A percentile compares a stretch with the other conserved stretches of the same genome.
phyloP scores from a whole-genome alignment of 2,329 filamentous ascomycete species.

The Claviceps maximensis region DNA sequence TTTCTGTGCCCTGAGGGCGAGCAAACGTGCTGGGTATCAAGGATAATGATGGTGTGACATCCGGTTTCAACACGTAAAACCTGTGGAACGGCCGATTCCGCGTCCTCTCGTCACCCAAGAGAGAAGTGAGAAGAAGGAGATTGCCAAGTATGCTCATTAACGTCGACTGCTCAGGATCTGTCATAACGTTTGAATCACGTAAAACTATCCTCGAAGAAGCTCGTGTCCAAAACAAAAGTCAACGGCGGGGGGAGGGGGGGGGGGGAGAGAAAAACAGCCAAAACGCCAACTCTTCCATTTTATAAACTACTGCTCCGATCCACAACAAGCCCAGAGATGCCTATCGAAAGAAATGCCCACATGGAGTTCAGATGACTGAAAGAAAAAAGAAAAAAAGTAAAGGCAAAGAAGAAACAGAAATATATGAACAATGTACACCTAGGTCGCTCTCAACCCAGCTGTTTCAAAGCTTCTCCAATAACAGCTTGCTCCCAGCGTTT shows the following conservation, averaged over 20 bases:
- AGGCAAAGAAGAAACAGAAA: neutral
- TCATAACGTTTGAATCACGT: neutral
- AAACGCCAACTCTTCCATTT: slow-evolving; percentile 4
- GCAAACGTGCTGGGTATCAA: neutral
- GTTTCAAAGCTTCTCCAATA: slow-evolving; percentile 42
- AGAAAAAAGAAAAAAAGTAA: neutral
- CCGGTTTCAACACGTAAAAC: neutral
- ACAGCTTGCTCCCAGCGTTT: slow-evolving; percentile 47
- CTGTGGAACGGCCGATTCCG: neutral
- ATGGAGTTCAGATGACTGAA: neutral
- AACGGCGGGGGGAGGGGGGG: neutral
- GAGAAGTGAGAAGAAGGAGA: neutral
- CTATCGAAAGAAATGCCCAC: neutral
- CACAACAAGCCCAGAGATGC: neutral
- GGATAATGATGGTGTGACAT: neutral
- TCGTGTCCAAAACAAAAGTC: neutral
- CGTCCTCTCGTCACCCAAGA: neutral
- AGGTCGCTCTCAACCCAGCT: neutral
- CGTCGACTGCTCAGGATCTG: neutral
- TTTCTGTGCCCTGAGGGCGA: neutral
- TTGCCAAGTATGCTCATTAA: neutral
- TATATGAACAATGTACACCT: neutral
- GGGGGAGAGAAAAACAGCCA: too few relatives aligned
- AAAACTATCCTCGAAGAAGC: neutral
- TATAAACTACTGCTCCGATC: neutral